Evolutionary conservation across 257 asterid genomes (phyloP), one percentile per base, ranked within the genome.

Genomic region (Lavandula angustifolia): DNA sequence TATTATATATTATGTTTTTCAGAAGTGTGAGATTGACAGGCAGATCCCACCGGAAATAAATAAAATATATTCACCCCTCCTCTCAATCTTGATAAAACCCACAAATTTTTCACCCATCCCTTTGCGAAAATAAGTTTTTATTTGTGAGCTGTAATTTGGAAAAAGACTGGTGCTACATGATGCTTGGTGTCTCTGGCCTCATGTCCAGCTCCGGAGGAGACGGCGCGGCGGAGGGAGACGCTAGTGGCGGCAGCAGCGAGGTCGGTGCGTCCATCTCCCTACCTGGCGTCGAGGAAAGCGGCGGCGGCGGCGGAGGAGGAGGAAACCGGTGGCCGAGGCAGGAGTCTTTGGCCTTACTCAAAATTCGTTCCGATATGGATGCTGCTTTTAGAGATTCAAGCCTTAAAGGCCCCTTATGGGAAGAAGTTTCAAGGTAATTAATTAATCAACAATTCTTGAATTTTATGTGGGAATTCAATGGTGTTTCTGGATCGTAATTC

Each of bases 341-440:
- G 38, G 98, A 92, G 72, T 89, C 97, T 17, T 54, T 92, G 67
- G 96, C 95, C 2, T 76, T 92, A 9, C 79, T 92, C 31, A 85
- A 85, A 76, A 89, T 92, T 53, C 78, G 98, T 55, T 82, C 96
- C 0, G 98, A 92, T 42, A 92, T 92, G 98, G 98, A 84, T 40
- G 88, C 47, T 46, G 76, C 72, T 58, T 92, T 92, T 74, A 57
- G 82, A 47, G 98, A 92, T 71, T 81, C 98, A 1, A 89, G 88
- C 67, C 88, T 89, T 40, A 92, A 92, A 79, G 98, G 97, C 44
- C 98, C 98, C 57, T 83, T 92, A 60, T 92, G 98, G 98, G 97
- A 92, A 55, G 88, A 91, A 65, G 86, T 91, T 73, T 91, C 96
- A 78, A 88, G 98, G 96, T 88, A 75, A 8, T 22, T 22, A 22